Conservation (phyloP, 495 filamentous ascomycete species). For the Astrothelium macrocarpum region DNA sequence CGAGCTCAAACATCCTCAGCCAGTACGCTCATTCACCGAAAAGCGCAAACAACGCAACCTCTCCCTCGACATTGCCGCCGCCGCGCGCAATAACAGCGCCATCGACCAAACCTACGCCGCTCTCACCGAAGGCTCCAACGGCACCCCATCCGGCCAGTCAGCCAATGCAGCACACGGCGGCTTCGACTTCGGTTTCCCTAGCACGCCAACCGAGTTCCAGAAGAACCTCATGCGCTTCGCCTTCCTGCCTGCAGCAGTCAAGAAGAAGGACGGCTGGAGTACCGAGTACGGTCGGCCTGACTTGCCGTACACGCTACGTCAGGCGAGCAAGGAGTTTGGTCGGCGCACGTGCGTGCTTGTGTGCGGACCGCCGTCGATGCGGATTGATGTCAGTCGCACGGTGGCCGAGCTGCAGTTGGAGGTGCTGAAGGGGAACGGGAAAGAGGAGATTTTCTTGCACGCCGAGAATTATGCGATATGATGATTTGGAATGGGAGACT, state of each 20-base stretch:
- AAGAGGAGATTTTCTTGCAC: conserved; percentile 90
- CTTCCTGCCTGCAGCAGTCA: conserved; percentile 53
- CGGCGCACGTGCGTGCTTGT: conserved; percentile 85
- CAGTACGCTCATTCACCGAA: conserved; percentile 13
- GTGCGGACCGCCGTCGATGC: conserved; percentile 79
- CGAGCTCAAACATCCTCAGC: conserved; percentile 6
- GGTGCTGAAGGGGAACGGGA: conserved; percentile 65
- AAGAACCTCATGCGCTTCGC: conserved; percentile 81
- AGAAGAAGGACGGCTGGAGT: conserved; percentile 71
- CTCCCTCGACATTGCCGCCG: conserved; percentile 27
- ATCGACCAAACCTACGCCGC: conserved; percentile 13
- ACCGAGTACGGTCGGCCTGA: conserved; percentile 92
- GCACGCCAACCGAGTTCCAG: conserved; percentile 66
- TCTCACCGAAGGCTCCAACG: conserved; percentile 24
- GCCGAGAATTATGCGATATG: conserved; percentile 87
- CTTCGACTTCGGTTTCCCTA: conserved; percentile 65
- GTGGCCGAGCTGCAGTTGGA: conserved; percentile 73
- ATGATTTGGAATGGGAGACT: conserved; percentile 11
- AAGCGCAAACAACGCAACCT: conserved; percentile 28
- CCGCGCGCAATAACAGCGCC: conserved; percentile 14
- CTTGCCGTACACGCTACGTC: conserved; percentile 69
- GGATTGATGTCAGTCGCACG: conserved; percentile 72
- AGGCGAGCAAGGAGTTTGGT: conserved; percentile 66
- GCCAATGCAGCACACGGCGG: conserved; percentile 24
- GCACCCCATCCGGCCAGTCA: conserved; percentile 24